Evolutionary conservation across 2,329 filamentous ascomycete genomes (phyloP), one percentile per base, ranked within the genome.

Genomic region (Monosporascus sp.): DNA sequence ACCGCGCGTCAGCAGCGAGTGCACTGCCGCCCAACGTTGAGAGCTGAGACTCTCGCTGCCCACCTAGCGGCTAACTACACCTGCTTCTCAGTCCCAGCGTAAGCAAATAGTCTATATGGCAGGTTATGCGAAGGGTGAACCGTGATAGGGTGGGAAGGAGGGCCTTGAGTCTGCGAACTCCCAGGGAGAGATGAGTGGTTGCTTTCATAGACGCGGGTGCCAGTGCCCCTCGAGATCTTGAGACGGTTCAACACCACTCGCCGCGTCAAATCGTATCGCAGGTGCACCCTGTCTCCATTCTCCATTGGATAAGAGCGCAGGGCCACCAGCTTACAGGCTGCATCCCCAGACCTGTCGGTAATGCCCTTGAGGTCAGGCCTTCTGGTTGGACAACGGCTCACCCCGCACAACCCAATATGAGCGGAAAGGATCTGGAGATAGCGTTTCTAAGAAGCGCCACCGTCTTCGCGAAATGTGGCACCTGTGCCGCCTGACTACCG

Each of bases 261-360:
- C 64, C 67, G 67, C 65, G 64, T 63, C 65, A 70, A 66, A 67
- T 65, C 65, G 62, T 63, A 70, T 67, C 62, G 63, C 59, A 62
- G 60, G 56, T 60, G 53, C 52, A 65, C 52, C 64, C 60, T 67
- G 64, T 66, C 54, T 50, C 22, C 44, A 49, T 26, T 49, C 53
- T 58, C 62, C 52, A 72, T 72, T 72, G 69, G 67, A 56, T 54
- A 49, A 48, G 54, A 54, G 41, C 51, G 55, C 55, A 55, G 57
- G 57, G 53, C 56, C 58, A 57, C 62, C 58, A 66, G 63, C 58
- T 60, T 51, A 53, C 58, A 58, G 58, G 57, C 57, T 61, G 48
- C 59, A 54, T 61, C 54, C 59, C 60, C 57, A 53, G 55, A 61
- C 55, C 46, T 56, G 57, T 61, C 60, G 61, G 61, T 60, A 64